These are phyloP conservation scores for Paraconiothyrium brasiliense DNA, from an alignment of 2,329 filamentous ascomycete genomes.

Conservation along the genomic window DNA sequence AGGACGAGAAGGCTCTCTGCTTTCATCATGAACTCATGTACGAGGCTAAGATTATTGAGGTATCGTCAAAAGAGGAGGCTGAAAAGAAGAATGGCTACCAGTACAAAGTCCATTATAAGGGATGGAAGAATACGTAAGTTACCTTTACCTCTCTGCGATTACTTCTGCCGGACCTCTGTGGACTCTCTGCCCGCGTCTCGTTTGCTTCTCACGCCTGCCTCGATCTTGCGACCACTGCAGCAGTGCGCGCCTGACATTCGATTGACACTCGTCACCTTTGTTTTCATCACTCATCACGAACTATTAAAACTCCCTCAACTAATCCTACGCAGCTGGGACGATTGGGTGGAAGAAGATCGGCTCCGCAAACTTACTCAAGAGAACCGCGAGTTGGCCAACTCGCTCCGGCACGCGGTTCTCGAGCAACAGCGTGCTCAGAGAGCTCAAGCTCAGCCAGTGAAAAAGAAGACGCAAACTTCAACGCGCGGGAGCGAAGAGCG, in stretches of 20 bases:
- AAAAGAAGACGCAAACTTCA: slow-evolving; percentile 68
- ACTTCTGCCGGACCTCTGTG: slow-evolving; percentile 9
- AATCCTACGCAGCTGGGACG: slow-evolving; percentile 77
- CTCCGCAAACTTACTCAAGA: slow-evolving; percentile 94
- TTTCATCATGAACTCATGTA: slow-evolving; percentile 98
- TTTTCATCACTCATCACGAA: background rate
- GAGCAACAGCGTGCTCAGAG: slow-evolving; percentile 61
- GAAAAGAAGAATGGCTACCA: slow-evolving; percentile 79
- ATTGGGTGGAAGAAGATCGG: slow-evolving; percentile 95
- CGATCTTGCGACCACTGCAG: slow-evolving; percentile 23
- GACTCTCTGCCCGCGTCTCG: slow-evolving; percentile 13
- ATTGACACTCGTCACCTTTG: background rate
- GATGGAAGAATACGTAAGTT: slow-evolving; percentile 95
- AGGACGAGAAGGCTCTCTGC: slow-evolving; percentile 93
- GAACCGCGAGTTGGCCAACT: slow-evolving; percentile 86
- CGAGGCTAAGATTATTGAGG: slow-evolving; percentile 93
- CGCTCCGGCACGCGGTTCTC: slow-evolving; percentile 75
- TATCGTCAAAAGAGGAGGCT: slow-evolving; percentile 67
- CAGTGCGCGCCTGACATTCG: slow-evolving; percentile 14
- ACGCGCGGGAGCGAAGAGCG: slow-evolving; percentile 81
- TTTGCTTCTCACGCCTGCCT: slow-evolving; percentile 24
- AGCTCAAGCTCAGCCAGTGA: slow-evolving; percentile 55
- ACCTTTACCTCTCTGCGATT: slow-evolving; percentile 15
- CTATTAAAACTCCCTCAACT: slow-evolving; percentile 18
- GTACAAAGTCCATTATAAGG: slow-evolving; percentile 98